phyloP scores from a whole-genome alignment of 2,329 filamentous ascomycete species.

The Ceratocystis ficicola region DNA sequence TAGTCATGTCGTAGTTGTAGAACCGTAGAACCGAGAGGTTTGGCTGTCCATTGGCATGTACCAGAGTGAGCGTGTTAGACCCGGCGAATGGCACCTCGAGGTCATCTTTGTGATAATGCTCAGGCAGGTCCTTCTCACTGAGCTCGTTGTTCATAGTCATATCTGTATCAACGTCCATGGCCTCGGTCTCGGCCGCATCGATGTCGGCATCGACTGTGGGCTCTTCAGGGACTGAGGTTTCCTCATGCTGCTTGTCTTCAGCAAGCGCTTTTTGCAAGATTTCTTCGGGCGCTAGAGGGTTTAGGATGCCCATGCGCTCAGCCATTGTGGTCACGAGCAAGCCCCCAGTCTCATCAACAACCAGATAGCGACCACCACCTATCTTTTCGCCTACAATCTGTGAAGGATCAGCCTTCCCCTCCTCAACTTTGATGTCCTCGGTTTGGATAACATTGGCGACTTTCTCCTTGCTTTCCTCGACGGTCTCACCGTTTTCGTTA shows the following conservation, averaged over 20 bases:
- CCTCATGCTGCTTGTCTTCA: slow-evolving; percentile 10
- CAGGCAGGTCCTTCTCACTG: slow-evolving; percentile 12
- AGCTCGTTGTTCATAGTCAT: neutral
- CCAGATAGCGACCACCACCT: slow-evolving; percentile 52
- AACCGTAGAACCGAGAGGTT: slow-evolving; percentile 82
- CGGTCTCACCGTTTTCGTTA: slow-evolving; percentile 27
- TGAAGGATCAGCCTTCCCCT: slow-evolving; percentile 22
- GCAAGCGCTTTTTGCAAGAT: slow-evolving; percentile 14
- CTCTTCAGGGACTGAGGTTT: neutral
- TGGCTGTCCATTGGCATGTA: slow-evolving; percentile 73
- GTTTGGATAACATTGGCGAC: slow-evolving; percentile 18
- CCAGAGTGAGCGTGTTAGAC: slow-evolving; percentile 65
- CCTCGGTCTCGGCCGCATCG: neutral
- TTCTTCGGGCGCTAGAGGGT: slow-evolving; percentile 33
- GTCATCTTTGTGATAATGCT: slow-evolving; percentile 32
- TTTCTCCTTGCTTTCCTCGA: slow-evolving; percentile 22
- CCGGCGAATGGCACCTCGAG: slow-evolving; percentile 53
- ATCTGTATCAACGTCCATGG: slow-evolving; percentile 4
- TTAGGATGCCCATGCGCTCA: slow-evolving; percentile 75
- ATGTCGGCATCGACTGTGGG: neutral
- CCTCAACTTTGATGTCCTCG: slow-evolving; percentile 8
- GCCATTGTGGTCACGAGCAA: slow-evolving; percentile 72
- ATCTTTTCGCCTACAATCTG: slow-evolving; percentile 16
- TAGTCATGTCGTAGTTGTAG: slow-evolving; percentile 68
- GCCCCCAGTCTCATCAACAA: slow-evolving; percentile 78